These are phyloP conservation scores for Thalassiosira mediterranea DNA, from an alignment of 352 stramenopile species.

Conservation along the genomic window DNA sequence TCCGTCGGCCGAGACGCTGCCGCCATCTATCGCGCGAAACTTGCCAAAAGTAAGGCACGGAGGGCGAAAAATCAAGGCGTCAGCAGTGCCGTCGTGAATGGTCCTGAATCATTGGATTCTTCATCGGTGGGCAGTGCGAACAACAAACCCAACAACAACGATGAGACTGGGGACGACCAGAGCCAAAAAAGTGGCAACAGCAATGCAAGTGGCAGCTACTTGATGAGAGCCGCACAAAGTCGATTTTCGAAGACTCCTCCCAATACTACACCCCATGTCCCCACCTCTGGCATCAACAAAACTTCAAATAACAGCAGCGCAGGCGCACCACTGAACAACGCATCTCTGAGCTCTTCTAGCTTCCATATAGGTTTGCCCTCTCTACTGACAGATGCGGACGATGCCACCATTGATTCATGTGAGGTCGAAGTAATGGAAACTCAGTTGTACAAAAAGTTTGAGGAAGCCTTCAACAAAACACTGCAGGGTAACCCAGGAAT, in stretches of 20 bases:
- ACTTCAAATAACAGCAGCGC: no score
- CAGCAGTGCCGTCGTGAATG: background rate
- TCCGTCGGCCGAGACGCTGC: slow-evolving; percentile 2
- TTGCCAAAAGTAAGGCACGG: background rate
- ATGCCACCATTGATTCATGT: background rate
- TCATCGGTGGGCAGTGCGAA: no score
- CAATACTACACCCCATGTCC: background rate
- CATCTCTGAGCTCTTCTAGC: background rate
- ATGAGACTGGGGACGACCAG: background rate
- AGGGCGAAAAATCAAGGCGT: background rate
- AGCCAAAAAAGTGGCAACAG: background rate
- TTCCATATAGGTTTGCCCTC: background rate
- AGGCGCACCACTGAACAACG: no score
- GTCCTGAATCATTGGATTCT: no score
- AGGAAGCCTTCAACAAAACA: slow-evolving; percentile 31
- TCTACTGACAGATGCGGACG: background rate
- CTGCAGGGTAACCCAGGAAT: slow-evolving; percentile 33
- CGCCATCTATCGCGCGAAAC: slow-evolving; percentile 7
- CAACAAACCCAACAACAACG: no score
- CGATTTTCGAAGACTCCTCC: background rate
- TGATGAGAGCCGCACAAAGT: background rate
- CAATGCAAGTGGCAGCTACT: background rate
- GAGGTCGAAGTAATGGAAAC: slow-evolving; percentile 12
- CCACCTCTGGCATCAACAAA: background rate
- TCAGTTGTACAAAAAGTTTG: slow-evolving; percentile 30